Percentiles rank a stretch among this genome's conserved stretches.
phyloP scores from a whole-genome alignment of 2,329 filamentous ascomycete species.

The Epichloe uncinata region DNA sequence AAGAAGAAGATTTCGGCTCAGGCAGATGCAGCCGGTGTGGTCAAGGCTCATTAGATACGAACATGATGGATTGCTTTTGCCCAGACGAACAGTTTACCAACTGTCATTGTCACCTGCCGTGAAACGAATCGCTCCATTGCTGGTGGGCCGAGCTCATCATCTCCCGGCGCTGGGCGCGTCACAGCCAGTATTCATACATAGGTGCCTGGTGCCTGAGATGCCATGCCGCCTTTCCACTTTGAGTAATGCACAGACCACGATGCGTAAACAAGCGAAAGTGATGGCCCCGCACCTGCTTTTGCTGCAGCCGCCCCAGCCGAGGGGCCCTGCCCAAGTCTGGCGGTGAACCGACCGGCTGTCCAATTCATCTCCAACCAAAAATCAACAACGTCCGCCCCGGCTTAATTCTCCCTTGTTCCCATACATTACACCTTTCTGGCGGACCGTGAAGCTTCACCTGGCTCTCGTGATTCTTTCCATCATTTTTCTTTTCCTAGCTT shows the following conservation, averaged over 20 bases:
- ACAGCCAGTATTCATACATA: background rate
- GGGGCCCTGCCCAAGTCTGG: conserved; percentile 9
- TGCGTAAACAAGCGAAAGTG: conserved; percentile 23
- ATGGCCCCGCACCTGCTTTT: conserved; percentile 13
- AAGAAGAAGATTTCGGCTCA: conserved; percentile 92
- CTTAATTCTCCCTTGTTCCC: conserved; percentile 13
- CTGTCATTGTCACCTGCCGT: too few species aligned
- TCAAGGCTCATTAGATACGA: conserved; percentile 42
- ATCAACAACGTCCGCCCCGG: conserved; percentile 13
- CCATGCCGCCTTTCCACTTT: conserved; percentile 15
- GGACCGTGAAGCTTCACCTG: conserved; percentile 21
- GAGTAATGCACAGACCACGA: conserved; percentile 15
- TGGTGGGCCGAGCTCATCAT: too few species aligned
- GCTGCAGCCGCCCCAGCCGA: conserved; percentile 5
- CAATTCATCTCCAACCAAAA: conserved; percentile 14
- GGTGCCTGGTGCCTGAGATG: conserved; percentile 1
- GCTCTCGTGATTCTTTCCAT: conserved; percentile 16
- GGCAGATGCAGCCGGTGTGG: conserved; percentile 78
- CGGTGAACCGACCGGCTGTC: conserved; percentile 16
- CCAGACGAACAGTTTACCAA: too few species aligned
- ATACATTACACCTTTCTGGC: conserved; percentile 11
- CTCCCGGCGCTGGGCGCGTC: too few species aligned
- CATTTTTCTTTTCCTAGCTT: conserved; percentile 6
- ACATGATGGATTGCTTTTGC: background rate
- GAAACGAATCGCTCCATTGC: too few species aligned